Percentiles rank a stretch among this genome's conserved stretches.
phyloP scores from a whole-genome alignment of 169 alveolate species.

The Babesia caballi region DNA sequence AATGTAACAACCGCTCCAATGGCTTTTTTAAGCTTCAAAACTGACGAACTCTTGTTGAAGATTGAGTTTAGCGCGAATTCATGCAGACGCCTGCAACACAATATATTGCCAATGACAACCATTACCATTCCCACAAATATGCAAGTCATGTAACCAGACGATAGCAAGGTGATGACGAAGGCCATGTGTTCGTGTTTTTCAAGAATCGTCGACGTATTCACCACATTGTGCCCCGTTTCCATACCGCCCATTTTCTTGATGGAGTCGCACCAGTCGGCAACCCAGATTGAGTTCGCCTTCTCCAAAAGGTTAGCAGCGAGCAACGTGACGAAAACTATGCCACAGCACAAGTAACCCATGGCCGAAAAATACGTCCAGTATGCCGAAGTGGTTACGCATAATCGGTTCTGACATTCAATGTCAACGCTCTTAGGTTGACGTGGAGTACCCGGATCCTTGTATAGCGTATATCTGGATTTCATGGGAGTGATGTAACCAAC shows the following conservation, averaged over 20 bases:
- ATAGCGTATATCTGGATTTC: not conserved
- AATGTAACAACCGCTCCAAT: constrained; percentile 23
- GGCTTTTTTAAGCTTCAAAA: not conserved
- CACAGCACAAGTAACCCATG: not conserved
- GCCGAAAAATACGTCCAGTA: not conserved
- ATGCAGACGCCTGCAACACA: constrained; percentile 35
- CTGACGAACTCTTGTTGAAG: constrained; percentile 24
- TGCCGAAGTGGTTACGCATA: not conserved
- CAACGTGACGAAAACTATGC: not conserved
- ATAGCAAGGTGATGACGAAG: not conserved
- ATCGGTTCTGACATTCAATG: not conserved
- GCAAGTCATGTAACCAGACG: not conserved
- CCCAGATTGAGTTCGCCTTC: not conserved
- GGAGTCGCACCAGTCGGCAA: constrained; percentile 1
- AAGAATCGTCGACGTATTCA: not conserved
- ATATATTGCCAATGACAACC: constrained; percentile 8
- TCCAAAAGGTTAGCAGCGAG: not conserved
- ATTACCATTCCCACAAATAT: constrained; percentile 6
- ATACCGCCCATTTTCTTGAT: not conserved
- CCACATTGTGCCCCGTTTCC: not conserved
- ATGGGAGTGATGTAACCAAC: not conserved
- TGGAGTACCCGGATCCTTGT: not conserved
- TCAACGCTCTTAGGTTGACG: not conserved
- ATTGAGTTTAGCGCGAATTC: constrained; percentile 40
- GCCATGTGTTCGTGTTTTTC: not conserved